A percentile compares a stretch with the other conserved stretches of the same genome.
These are phyloP conservation scores for Drosera capensis DNA, from an alignment of 148 eudicot genomes.

Conservation along the genomic window DNA sequence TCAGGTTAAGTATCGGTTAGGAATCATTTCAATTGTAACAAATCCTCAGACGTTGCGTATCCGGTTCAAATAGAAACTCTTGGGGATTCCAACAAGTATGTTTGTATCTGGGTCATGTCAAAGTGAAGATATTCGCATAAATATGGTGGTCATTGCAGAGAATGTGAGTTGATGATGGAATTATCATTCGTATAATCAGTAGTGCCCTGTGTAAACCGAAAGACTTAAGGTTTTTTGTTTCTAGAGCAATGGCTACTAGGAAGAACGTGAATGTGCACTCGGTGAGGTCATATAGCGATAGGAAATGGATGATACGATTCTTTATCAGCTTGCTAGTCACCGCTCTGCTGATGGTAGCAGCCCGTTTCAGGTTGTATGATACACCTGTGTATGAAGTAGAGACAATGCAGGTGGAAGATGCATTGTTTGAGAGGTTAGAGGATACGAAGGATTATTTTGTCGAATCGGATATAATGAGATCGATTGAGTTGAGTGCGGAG, in stretches of 20 bases:
- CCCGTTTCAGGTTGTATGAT: conserved; percentile 41
- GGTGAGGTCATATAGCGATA: conserved; percentile 52
- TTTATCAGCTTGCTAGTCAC: conserved; percentile 56
- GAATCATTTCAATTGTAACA: too few species aligned
- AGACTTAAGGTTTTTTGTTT: too few species aligned
- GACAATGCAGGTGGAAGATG: conserved; percentile 19
- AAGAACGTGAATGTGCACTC: conserved; percentile 42
- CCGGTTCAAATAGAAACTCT: too few species aligned
- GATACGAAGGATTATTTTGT: conserved; percentile 42
- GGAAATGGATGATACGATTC: conserved; percentile 71
- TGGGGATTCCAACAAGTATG: too few species aligned
- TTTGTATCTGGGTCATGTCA: background rate
- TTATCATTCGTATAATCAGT: too few species aligned
- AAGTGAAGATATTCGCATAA: too few species aligned
- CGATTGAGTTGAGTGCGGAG: conserved; percentile 10
- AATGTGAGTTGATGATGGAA: background rate
- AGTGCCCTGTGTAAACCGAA: too few species aligned
- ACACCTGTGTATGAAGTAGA: conserved; percentile 34
- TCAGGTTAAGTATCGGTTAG: too few species aligned
- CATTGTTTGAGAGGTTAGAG: conserved; percentile 15
- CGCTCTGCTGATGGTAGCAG: conserved; percentile 35
- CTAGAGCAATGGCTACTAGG: conserved; percentile 30
- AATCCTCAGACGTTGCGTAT: too few species aligned
- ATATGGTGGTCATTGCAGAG: too few species aligned
- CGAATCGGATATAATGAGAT: conserved; percentile 48